Conservation (phyloP, 1,284 basidiomycete genomes). For the Malassezia sympodialis region DNA sequence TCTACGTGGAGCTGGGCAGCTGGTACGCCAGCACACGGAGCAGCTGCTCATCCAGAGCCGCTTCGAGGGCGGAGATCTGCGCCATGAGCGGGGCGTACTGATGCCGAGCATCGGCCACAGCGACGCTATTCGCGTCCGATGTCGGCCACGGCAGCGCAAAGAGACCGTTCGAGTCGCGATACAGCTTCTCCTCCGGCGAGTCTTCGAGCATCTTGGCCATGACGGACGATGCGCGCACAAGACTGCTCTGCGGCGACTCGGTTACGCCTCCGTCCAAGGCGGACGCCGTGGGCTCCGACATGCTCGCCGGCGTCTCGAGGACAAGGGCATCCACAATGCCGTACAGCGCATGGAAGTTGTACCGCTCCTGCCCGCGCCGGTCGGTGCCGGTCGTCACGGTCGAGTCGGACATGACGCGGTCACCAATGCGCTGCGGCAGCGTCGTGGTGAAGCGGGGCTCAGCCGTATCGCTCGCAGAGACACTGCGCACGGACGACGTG, state of each 20-base stretch:
- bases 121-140: background rate
- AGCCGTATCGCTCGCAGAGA: conserved; percentile 11
- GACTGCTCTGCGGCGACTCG: background rate
- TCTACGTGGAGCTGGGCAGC: background rate
- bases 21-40: conserved; percentile 2
- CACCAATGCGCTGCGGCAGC: background rate
- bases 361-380: conserved; percentile 9
- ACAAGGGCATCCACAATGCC: conserved; percentile 18
- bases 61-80: conserved; percentile 7
- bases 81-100: conserved; percentile 11
- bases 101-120: background rate
- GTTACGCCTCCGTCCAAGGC: background rate
- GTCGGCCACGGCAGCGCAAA: conserved; percentile 7
- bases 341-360: conserved; percentile 18
- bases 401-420: conserved; percentile 13
- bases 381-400: conserved; percentile 11
- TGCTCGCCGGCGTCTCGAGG: background rate
- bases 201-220: conserved; percentile 15
- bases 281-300: background rate
- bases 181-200: conserved; percentile 4
- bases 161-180: conserved; percentile 5
- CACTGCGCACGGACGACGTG: conserved; percentile 14
- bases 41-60: conserved; percentile 13
- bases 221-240: conserved; percentile 4
- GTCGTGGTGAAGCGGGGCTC: background rate